These are phyloP conservation scores for Blepharisma japonicum DNA, from an alignment of 73 alveolate species.

Conservation along the genomic window DNA sequence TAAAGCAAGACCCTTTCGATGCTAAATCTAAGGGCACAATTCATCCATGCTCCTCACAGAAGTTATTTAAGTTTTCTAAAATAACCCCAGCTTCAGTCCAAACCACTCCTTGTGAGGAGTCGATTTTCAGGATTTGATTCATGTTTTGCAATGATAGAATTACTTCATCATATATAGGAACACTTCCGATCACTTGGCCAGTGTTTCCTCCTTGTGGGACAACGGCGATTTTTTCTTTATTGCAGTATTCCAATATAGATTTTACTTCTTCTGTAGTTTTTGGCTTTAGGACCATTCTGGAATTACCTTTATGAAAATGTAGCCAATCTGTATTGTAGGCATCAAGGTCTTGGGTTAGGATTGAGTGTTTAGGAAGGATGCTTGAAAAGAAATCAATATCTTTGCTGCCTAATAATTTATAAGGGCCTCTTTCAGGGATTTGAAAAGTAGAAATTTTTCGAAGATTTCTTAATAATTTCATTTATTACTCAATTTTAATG, in stretches of 20 bases:
- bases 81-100: slow-evolving; percentile 76
- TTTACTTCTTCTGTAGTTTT: slow-evolving; percentile 57
- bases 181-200: slow-evolving; percentile 83
- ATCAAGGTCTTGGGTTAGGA: slow-evolving; percentile 32
- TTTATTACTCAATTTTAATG: too few relatives aligned
- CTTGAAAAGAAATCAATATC: too few relatives aligned
- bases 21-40: slow-evolving; percentile 82
- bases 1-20: slow-evolving; percentile 84
- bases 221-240: slow-evolving; percentile 62
- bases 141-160: slow-evolving; percentile 55
- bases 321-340: slow-evolving; percentile 71
- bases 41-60: slow-evolving; percentile 45
- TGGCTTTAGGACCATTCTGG: slow-evolving; percentile 67
- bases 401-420: too few relatives aligned
- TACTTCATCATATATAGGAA: slow-evolving; percentile 76
- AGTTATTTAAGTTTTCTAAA: slow-evolving; percentile 52
- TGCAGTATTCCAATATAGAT: slow-evolving; percentile 58
- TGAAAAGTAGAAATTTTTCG: too few relatives aligned
- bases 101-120: slow-evolving; percentile 52
- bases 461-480: too few relatives aligned
- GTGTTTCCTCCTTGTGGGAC: slow-evolving; percentile 93
- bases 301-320: slow-evolving; percentile 52
- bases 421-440: too few relatives aligned
- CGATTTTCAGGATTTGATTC: slow-evolving; percentile 67
- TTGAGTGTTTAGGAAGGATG: not conserved